Evolutionary conservation across 129 eudicot species (phyloP), one percentile per base, ranked within the genome.

Genomic region (Daucus carota): DNA sequence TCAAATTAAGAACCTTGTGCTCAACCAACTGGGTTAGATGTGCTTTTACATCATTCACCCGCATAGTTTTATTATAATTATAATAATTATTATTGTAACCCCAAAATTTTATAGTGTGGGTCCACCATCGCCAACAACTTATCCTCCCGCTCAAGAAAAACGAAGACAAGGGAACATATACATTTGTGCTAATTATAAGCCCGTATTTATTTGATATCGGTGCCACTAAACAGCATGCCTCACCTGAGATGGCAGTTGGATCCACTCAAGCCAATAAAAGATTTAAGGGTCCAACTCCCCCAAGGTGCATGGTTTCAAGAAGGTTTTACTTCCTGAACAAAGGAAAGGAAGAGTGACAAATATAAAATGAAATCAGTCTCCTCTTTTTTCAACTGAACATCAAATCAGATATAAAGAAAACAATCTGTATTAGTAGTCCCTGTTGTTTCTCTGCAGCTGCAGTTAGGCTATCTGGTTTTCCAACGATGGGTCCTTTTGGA

Each of bases 221-320:
- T 73, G 57, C 73, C 75, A 85, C 65, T 40, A 68, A 85, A 81
- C 84, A 81, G 68, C 75, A 68, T 73, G 80, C 79, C 91, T 89
- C 89, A 89, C 95, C 95, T 89, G 95, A 83, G 59, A 76, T 86
- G 95, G 91, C 88, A 86, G 91, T 89, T 89, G 95, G 89, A 86
- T 90, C 77, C 94, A 86, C 91, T 89, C 95, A 86, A 89, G 91
- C 89, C 89, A 80, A 84, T 79, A 86, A 86, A 79, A 86, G 86
- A 84, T 85, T 75, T 85, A 89, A 86, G 91, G 86, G 95, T 78
- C 95, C 91, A 89, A 86, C 89, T 89, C 81, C 91, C 86, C 84
- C 76, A 80, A 67, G 78, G 88, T 84, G 89, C 85, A 63, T 79
- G 79, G 75, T 83, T 79, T 73, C 65, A 84, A 79, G 59, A 75